Percentiles rank a stretch among this genome's conserved stretches.
These are phyloP conservation scores for Chaetothyriales sp. DNA, from an alignment of 2,329 filamentous ascomycete genomes.

Conservation along the genomic window DNA sequence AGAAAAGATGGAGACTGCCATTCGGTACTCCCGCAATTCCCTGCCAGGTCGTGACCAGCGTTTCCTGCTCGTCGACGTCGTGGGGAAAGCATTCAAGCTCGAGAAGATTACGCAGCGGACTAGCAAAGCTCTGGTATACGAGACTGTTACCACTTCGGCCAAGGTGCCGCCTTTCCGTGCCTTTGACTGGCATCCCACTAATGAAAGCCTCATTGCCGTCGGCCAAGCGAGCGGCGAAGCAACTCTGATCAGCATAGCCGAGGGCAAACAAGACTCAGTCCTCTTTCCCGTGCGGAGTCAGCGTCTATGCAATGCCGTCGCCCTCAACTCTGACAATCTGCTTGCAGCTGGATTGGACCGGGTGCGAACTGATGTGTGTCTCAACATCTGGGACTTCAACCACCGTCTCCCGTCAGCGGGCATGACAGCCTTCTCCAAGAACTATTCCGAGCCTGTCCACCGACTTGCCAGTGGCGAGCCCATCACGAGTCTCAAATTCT, in stretches of 20 bases:
- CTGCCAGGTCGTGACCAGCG: slow-evolving; percentile 32
- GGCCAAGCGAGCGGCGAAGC: slow-evolving; percentile 48
- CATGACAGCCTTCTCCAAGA: slow-evolving; percentile 14
- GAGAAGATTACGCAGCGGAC: slow-evolving; percentile 34
- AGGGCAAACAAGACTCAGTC: slow-evolving; percentile 30
- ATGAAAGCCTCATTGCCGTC: slow-evolving; percentile 43
- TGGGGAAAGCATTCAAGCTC: slow-evolving; percentile 42
- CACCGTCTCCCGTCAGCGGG: slow-evolving; percentile 27
- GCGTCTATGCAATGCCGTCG: slow-evolving; percentile 49
- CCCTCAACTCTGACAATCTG: slow-evolving; percentile 41
- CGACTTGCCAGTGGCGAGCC: slow-evolving; percentile 47
- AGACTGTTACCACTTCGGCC: slow-evolving; percentile 37
- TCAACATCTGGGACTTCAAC: slow-evolving; percentile 50
- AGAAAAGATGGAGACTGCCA: slow-evolving; percentile 40
- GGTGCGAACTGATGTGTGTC: slow-evolving; percentile 48
- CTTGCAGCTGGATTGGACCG: slow-evolving; percentile 48
- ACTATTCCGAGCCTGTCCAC: slow-evolving; percentile 34
- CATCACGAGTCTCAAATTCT: slow-evolving; percentile 51
- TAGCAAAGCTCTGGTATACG: slow-evolving; percentile 33
- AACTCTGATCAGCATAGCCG: slow-evolving; percentile 40
- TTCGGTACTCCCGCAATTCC: slow-evolving; percentile 49
- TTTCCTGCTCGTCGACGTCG: slow-evolving; percentile 48
- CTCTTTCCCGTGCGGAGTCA: slow-evolving; percentile 47
- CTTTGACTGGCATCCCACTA: slow-evolving; percentile 45
- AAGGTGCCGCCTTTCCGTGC: slow-evolving; percentile 47